These are phyloP conservation scores for Neonothopanus nambi DNA, from an alignment of 1,284 basidiomycete genomes.

Conservation along the genomic window DNA sequence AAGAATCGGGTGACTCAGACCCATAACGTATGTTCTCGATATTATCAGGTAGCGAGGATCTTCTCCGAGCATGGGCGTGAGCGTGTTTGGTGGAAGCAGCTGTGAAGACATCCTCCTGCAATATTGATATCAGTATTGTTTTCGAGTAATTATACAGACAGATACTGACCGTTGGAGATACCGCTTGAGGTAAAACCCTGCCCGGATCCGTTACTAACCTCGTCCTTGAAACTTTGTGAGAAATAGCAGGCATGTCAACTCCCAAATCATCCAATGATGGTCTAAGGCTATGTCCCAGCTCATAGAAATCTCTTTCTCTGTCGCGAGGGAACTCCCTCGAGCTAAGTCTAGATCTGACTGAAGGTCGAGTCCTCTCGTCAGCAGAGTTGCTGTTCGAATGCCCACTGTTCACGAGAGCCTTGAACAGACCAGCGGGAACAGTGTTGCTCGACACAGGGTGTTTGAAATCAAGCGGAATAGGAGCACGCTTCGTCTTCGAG, in stretches of 20 bases:
- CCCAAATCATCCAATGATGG: slow-evolving; percentile 72
- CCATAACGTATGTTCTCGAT: slow-evolving; percentile 34
- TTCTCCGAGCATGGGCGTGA: slow-evolving; percentile 40
- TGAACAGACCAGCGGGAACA: slow-evolving; percentile 81
- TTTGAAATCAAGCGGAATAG: slow-evolving; percentile 80
- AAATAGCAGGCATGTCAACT: slow-evolving; percentile 61
- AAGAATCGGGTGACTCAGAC: neutral
- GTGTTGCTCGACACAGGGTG: slow-evolving; percentile 71
- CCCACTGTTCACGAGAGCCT: slow-evolving; percentile 59
- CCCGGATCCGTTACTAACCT: slow-evolving; percentile 60
- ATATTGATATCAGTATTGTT: slow-evolving; percentile 28
- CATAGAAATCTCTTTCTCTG: slow-evolving; percentile 27
- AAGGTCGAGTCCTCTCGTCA: slow-evolving; percentile 64
- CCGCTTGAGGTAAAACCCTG: slow-evolving; percentile 7
- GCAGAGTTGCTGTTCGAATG: slow-evolving; percentile 23
- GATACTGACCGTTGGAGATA: slow-evolving; percentile 2
- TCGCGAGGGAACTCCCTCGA: slow-evolving; percentile 57
- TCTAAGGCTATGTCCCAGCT: slow-evolving; percentile 57
- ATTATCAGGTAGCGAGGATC: slow-evolving; percentile 63
- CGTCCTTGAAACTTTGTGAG: slow-evolving; percentile 52
- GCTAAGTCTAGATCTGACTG: slow-evolving; percentile 70
- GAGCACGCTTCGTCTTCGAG: slow-evolving; percentile 62
- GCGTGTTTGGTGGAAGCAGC: slow-evolving; percentile 21
- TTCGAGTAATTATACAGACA: neutral
- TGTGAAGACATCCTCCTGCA: slow-evolving; percentile 53